Percentiles rank a stretch among this genome's conserved stretches.
Conservation (phyloP, 2,329 filamentous ascomycete genomes). For the Myriosclerotinia scirpicola region DNA sequence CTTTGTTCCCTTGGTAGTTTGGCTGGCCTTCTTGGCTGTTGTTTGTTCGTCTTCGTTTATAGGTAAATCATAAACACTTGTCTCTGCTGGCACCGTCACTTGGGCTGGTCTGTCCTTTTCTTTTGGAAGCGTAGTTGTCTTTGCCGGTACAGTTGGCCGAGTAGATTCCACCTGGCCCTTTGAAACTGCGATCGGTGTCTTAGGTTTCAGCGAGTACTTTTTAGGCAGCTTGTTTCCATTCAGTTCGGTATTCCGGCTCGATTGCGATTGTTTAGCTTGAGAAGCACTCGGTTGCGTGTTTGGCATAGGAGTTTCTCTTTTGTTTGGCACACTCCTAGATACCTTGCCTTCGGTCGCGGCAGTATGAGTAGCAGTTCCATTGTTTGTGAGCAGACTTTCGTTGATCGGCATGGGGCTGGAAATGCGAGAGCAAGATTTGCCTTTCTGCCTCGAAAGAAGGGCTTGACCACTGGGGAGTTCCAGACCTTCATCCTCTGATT, state of each 20-base stretch:
- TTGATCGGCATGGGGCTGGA: neutral
- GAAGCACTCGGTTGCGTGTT: neutral
- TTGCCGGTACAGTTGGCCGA: neutral
- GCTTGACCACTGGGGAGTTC: neutral
- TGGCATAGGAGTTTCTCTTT: neutral
- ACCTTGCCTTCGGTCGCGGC: neutral
- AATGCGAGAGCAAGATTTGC: neutral
- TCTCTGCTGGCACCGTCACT: neutral
- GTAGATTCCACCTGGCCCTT: neutral
- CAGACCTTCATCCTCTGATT: neutral
- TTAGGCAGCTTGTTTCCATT: neutral
- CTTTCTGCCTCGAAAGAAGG: neutral
- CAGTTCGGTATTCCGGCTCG: neutral
- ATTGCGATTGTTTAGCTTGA: neutral
- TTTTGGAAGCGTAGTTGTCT: neutral
- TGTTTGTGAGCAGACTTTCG: neutral
- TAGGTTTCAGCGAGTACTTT: constrained; percentile 3
- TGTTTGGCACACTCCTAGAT: neutral
- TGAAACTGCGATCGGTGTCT: neutral
- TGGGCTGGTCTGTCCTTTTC: neutral
- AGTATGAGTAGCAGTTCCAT: neutral
- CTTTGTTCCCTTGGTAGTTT: neutral
- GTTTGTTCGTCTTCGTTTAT: neutral
- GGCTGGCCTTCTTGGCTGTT: neutral
- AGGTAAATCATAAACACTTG: constrained; percentile 18